Base-by-base conservation (phyloP, 495 filamentous ascomycete genomes). In the Daldinia caldariorum region DNA sequence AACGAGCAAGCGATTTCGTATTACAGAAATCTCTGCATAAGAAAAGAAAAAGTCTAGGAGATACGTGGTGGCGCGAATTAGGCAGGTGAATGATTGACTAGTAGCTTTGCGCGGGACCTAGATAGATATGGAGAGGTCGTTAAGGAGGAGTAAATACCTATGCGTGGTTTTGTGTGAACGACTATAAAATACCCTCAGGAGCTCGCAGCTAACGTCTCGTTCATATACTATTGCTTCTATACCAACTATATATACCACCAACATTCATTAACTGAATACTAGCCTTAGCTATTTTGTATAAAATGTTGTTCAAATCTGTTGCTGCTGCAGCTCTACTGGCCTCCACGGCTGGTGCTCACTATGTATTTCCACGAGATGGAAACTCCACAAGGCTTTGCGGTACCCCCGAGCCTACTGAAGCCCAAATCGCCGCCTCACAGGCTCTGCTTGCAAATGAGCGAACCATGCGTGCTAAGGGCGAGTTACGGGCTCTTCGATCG, bases 221-320 rank as follows among this genome's bases (percentile, higher is more conserved):
- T 38, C 34, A 5, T 35, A 35, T 35, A 35, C 34, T 1, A 6
- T 26, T 38, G 45, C 7, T 26, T 29, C 16, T 5, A 13, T 22
- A 10, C 29, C 34, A 45, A 61, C 29, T 32, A 16, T 13, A 31
- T 41, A 29, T 22, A 26, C 31, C 7, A 6, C 22, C 31, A 26
- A 60, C 26, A 32, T 6, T 14, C 51, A 12, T 13, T 4, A 9
- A 10, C 16, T 16, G 8, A 45, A 45, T 18, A 8, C 8, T 47
- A 22, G 18, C 12, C 43, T 22, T 9, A 12, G 35, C 38, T 45
- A 12, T 54, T 39, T 4, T 1, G 13, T 20, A 47, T 43, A 29
- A 35, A 22, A 83, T 83, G 82, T 74, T 76, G 49, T 78, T 83
- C 75, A 75, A 76, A 13, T 51, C 73, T 3, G 58, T 78, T 51